Evolutionary conservation across 768 basidiomycete species (phyloP), one percentile per base, ranked within the genome.

Genomic region (Leccinellum rugosiceps): DNA sequence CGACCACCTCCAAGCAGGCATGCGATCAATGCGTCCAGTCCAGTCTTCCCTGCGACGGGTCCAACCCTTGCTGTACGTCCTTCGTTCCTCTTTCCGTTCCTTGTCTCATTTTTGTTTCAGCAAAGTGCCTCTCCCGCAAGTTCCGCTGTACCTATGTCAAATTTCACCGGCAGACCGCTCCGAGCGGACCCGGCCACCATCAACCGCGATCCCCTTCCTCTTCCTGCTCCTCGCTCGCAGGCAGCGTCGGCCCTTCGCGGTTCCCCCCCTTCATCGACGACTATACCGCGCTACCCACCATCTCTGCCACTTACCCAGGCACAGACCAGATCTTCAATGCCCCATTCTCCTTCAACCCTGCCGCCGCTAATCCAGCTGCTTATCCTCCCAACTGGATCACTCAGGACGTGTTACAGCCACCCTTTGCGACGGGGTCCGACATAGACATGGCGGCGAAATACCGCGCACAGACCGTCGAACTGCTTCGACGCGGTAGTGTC

Each of bases 1-100:
- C 89, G 2, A 85, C 87, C 4, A 89, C 88, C 9, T 86, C 86
- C 15, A 92, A 90, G 67, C 88, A 91, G 68, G 86, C 88, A 1
- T 93, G 91, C 68, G 91, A 93, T 71, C 88, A 92, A 62, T 93
- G 91, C 62, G 88, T 90, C 45, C 83, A 87, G 64, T 79, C 83
- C 9, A 85, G 81, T 63, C 74, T 90, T 4, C 88, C 88, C 0
- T 92, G 90, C 63, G 90, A 92, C 63, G 89, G 90, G 15, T 81
- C 80, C 57, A 89, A 88, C 70, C 90, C 90, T 4, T 92, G 90
- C 63, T 77, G 90, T 90, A 62, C 56, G 85, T 80, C 38, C 14
- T 31, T 26, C 14, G 38, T 38, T 7, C 26, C 41, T 15, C 23
- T 34, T 7, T 32, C 26, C 25, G 28, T 28, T 26, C n/a, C 50